Conservation (phyloP, 768 basidiomycete species). For the Rhizopogon vesiculosus region DNA sequence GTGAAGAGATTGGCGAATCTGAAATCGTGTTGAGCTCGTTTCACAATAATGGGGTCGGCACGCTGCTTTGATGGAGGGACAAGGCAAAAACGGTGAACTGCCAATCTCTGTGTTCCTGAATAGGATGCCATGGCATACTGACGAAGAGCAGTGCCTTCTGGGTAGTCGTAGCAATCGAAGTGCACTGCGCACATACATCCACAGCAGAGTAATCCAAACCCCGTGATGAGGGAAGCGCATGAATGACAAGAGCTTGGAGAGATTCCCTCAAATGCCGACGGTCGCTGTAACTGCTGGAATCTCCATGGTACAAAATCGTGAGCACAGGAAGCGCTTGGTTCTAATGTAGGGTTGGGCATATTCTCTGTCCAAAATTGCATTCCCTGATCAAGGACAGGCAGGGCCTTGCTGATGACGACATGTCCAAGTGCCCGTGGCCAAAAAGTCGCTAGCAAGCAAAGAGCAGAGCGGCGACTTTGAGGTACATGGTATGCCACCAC, state of each 20-base stretch:
- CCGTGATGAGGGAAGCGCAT: conserved; percentile 50
- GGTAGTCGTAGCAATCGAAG: conserved; percentile 74
- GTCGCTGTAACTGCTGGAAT: conserved; percentile 30
- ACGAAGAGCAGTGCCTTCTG: conserved; percentile 53
- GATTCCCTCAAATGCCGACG: conserved; percentile 24
- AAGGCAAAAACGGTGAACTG: conserved; percentile 58
- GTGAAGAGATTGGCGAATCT: conserved; percentile 63
- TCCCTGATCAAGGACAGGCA: conserved; percentile 32
- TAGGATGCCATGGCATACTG: conserved; percentile 48
- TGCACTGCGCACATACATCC: conserved; percentile 69
- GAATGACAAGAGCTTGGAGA: conserved; percentile 48
- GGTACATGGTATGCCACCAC: conserved; percentile 63
- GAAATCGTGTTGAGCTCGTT: conserved; percentile 46
- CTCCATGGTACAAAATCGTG: conserved; percentile 75
- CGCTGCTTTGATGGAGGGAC: conserved; percentile 32
- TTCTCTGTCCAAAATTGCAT: neutral
- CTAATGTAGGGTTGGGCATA: conserved; percentile 29
- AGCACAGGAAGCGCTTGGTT: conserved; percentile 6
- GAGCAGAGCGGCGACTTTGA: conserved; percentile 48
- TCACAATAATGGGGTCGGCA: conserved; percentile 10
- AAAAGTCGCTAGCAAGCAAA: conserved; percentile 50
- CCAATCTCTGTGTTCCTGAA: conserved; percentile 47
- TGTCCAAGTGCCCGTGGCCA: conserved; percentile 75
- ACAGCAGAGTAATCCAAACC: conserved; percentile 71
- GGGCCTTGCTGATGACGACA: conserved; percentile 49